phyloP scores from a whole-genome alignment of 805 yeast genomes.

The Myxozyma neotropica region DNA sequence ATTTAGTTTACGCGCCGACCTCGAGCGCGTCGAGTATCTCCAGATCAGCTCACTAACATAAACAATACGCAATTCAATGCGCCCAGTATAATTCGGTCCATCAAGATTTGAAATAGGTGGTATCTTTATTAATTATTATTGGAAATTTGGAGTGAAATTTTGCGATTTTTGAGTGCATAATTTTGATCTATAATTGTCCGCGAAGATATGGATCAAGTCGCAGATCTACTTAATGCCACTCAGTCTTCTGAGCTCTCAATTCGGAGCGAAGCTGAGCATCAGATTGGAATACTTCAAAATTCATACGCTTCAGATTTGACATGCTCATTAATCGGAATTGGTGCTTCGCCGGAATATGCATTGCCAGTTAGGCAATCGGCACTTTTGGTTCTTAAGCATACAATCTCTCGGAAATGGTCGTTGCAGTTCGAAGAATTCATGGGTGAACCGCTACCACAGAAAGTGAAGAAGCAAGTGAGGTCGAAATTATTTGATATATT shows the following conservation, averaged over 20 bases:
- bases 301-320: slow-evolving; percentile 16
- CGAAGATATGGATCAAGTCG: slow-evolving; percentile 8
- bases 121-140: no score
- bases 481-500: slow-evolving; percentile 16
- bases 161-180: background rate
- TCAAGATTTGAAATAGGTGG: no score
- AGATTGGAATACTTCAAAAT: slow-evolving; percentile 10
- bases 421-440: slow-evolving; percentile 30
- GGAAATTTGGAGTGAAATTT: no score
- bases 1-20: background rate
- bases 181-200: background rate
- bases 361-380: slow-evolving; percentile 28
- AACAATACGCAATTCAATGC: no score
- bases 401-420: slow-evolving; percentile 29
- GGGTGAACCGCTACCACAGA: slow-evolving; percentile 18
- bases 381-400: slow-evolving; percentile 19
- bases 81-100: no score
- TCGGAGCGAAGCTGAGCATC: slow-evolving; percentile 24
- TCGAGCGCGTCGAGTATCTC: no score
- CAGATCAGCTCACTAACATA: no score
- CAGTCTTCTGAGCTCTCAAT: slow-evolving; percentile 25
- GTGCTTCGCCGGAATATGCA: background rate
- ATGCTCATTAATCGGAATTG: slow-evolving; percentile 14
- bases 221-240: slow-evolving; percentile 21
- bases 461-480: slow-evolving; percentile 18